Base-by-base conservation (phyloP, 2,329 filamentous ascomycete species). In the Xylaria hypoxylon region DNA sequence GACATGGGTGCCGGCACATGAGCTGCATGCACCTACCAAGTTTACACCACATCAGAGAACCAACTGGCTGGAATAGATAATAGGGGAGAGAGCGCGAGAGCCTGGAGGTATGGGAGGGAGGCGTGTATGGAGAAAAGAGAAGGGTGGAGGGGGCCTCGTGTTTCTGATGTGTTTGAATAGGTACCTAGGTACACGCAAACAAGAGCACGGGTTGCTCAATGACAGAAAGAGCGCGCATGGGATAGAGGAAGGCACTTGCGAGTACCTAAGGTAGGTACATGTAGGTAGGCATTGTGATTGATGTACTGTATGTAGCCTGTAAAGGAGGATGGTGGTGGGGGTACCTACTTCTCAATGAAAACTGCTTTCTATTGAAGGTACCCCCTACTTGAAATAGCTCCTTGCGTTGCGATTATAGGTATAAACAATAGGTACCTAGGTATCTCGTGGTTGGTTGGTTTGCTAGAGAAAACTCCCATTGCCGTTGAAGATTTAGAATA, bases 101-200 rank as follows among this genome's bases (percentile, higher is more conserved):
- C 5, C 8, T 31, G 48, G n/a, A 33, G 2, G 28, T 38, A 31
- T 35, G 26, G 26, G 33, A 47, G 31, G 24, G 31, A 48, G 24
- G 52, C 17, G 26, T 33, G 59, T 35, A 42, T 35, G 42, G 38
- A 51, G 35, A 42, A 22, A 15, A n/a, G 24, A 42, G 47, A 24
- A 28, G 35, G 28, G 28, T 24, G 24, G 33, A 62, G 35, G 42
- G 17, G 2, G 5, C 13, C 35, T 38, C 13, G 57, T 60, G 68
- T 64, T 65, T 64, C 51, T 53, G 22, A 50, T 35, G 56, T 62
- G 67, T 65, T 68, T 68, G 59, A 64, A 26, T 45, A 17, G n/a
- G 22, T 35, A 26, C 28, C 22, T 45, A 17, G n/a, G 22, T 26
- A 26, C 38, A 35, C 48, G 28, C 55, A 60, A 56, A 60, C 48